Percentiles rank a stretch among this genome's conserved stretches.
Evolutionary conservation across 495 filamentous ascomycete genomes (phyloP).

Genomic region (Aspergillus carlsbadensis): DNA sequence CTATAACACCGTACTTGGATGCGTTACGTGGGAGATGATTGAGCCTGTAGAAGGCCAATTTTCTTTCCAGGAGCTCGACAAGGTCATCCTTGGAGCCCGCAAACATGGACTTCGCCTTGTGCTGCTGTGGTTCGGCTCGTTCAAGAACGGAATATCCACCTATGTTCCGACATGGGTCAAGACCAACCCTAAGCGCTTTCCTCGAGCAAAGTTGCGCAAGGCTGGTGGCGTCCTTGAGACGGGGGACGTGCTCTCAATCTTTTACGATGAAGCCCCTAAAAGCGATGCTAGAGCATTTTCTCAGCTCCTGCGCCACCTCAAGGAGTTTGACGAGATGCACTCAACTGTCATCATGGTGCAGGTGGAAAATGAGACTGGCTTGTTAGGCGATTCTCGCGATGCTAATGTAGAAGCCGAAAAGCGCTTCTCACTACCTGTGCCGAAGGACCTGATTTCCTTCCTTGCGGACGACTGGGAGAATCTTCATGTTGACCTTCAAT

Average conservation of each 20-base stretch:
- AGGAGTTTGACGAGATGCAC: slow-evolving; percentile 37
- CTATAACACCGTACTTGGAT: slow-evolving; percentile 52
- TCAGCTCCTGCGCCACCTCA: slow-evolving; percentile 36
- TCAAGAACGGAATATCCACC: slow-evolving; percentile 50
- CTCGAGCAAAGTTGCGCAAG: slow-evolving; percentile 33
- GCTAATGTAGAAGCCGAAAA: slow-evolving; percentile 33
- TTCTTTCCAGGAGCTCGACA: slow-evolving; percentile 42
- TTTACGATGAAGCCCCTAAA: slow-evolving; percentile 31
- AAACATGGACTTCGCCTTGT: slow-evolving; percentile 41
- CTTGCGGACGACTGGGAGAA: slow-evolving; percentile 15
- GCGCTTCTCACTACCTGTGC: slow-evolving; percentile 33
- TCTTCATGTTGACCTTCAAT: slow-evolving; percentile 32
- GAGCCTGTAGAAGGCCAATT: slow-evolving; percentile 49
- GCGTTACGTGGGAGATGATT: slow-evolving; percentile 50
- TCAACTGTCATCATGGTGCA: slow-evolving; percentile 49
- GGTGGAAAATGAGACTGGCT: slow-evolving; percentile 48
- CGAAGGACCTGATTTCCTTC: slow-evolving; percentile 31
- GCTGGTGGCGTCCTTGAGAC: slow-evolving; percentile 20
- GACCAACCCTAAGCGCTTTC: slow-evolving; percentile 40
- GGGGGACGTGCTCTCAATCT: slow-evolving; percentile 35
- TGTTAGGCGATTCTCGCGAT: slow-evolving; percentile 48
- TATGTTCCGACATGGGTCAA: slow-evolving; percentile 48
- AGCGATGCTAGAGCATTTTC: slow-evolving; percentile 44
- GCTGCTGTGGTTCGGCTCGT: slow-evolving; percentile 52
- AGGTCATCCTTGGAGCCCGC: slow-evolving; percentile 40